These are phyloP conservation scores for Aspergillus sergii DNA, from an alignment of 2,329 filamentous ascomycete genomes.

Conservation along the genomic window DNA sequence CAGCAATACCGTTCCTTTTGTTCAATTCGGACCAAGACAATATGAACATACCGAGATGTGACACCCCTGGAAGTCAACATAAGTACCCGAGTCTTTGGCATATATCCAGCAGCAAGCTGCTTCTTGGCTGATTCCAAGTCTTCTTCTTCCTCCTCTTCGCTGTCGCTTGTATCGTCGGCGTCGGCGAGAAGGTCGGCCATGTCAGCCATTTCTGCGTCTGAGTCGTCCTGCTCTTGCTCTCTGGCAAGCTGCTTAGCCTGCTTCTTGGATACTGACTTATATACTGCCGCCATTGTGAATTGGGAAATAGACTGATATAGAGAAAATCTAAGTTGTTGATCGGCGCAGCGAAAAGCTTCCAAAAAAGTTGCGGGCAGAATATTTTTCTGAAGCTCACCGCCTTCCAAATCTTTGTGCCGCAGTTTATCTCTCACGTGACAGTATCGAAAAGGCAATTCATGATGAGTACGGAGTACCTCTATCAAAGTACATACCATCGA, in stretches of 20 bases:
- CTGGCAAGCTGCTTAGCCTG: constrained; percentile 50
- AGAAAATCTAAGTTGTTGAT: constrained; percentile 16
- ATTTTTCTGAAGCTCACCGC: constrained; percentile 37
- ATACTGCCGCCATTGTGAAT: constrained; percentile 68
- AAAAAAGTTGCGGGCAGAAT: constrained; percentile 41
- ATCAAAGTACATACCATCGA: not conserved
- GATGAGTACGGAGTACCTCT: too few species aligned
- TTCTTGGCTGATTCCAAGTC: constrained; percentile 34
- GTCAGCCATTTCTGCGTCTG: constrained; percentile 48
- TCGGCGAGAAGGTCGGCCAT: constrained; percentile 40
- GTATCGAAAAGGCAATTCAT: not conserved
- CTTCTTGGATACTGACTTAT: constrained; percentile 71
- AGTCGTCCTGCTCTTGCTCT: constrained; percentile 54
- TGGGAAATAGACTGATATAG: constrained; percentile 16
- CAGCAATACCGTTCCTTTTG: not conserved
- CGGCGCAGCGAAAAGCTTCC: constrained; percentile 19
- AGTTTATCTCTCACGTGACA: constrained; percentile 25
- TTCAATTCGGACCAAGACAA: not conserved
- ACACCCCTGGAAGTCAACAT: constrained; percentile 92
- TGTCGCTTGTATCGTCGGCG: constrained; percentile 42
- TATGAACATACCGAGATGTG: constrained; percentile 69
- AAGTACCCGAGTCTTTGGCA: constrained; percentile 66
- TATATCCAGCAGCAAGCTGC: constrained; percentile 37
- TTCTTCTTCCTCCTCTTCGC: constrained; percentile 39
- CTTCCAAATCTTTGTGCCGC: constrained; percentile 1